Conservation (phyloP, 2,329 filamentous ascomycete genomes). For the Dryadomyces quercivorus region DNA sequence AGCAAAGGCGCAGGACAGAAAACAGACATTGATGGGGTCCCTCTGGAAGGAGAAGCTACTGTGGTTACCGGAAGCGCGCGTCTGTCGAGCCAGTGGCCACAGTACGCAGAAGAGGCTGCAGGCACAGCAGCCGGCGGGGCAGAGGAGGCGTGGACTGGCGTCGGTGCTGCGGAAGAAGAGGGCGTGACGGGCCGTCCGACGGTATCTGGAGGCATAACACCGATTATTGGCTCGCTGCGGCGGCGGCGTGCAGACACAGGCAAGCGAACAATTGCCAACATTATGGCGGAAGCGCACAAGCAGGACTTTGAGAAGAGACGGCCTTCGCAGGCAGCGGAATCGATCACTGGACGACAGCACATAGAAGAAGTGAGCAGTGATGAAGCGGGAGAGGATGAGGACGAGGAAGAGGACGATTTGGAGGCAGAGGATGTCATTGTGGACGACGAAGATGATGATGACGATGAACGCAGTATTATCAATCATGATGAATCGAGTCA, state of each 20-base stretch:
- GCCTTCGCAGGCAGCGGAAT: slow-evolving; percentile 14
- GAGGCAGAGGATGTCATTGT: background rate
- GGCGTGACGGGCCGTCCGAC: slow-evolving; percentile 12
- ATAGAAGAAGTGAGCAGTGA: slow-evolving; percentile 10
- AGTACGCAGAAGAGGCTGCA: background rate
- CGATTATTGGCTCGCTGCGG: slow-evolving; percentile 14
- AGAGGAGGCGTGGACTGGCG: background rate
- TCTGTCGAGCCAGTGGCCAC: background rate
- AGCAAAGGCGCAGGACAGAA: background rate
- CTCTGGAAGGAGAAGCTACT: background rate
- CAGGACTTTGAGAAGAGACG: slow-evolving; percentile 84
- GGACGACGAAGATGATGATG: slow-evolving; percentile 4
- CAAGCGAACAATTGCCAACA: slow-evolving; percentile 31
- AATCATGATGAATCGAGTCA: slow-evolving; percentile 18
- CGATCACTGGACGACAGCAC: background rate
- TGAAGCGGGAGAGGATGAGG: slow-evolving; percentile 5
- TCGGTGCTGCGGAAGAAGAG: slow-evolving; percentile 1
- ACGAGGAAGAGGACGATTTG: slow-evolving; percentile 1
- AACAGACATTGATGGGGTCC: background rate
- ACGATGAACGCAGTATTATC: slow-evolving; percentile 21
- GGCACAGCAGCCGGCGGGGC: background rate
- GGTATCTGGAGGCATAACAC: slow-evolving; percentile 5
- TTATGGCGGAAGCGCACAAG: slow-evolving; percentile 74
- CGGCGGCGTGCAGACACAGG: slow-evolving; percentile 22
- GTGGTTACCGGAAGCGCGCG: background rate